Evolutionary conservation across 2,329 filamentous ascomycete species (phyloP).

Genomic region (Xylaria sp.): DNA sequence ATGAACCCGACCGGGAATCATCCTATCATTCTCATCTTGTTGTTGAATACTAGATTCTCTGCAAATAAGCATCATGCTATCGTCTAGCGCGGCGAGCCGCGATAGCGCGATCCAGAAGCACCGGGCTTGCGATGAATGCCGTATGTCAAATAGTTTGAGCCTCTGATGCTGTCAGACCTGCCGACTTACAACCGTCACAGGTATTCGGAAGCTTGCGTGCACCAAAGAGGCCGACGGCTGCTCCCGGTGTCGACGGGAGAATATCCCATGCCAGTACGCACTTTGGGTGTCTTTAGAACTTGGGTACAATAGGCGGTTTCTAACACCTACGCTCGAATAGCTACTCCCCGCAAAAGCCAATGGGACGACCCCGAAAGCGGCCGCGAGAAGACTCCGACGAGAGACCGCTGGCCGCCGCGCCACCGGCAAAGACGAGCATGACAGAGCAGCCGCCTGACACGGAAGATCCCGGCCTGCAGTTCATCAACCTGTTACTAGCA

Average conservation of each 20-base stretch:
- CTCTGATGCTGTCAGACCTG: not conserved
- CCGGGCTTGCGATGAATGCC: slow-evolving; percentile 74
- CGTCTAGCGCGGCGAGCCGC: slow-evolving; percentile 28
- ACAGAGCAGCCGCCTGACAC: slow-evolving; percentile 44
- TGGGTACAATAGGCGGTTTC: not conserved
- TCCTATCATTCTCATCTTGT: not conserved
- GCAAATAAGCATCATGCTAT: slow-evolving; percentile 23
- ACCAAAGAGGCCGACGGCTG: slow-evolving; percentile 71
- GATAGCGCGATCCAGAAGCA: slow-evolving; percentile 57
- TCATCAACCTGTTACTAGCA: slow-evolving; percentile 45
- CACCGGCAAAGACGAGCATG: slow-evolving; percentile 44
- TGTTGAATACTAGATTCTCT: not conserved
- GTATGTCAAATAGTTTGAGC: slow-evolving; percentile 56
- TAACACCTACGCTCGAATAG: slow-evolving; percentile 12
- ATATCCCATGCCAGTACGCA: slow-evolving; percentile 60
- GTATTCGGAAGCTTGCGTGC: slow-evolving; percentile 72
- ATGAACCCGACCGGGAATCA: not conserved
- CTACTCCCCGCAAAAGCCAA: slow-evolving; percentile 73
- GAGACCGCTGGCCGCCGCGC: slow-evolving; percentile 15
- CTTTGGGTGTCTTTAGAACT: not conserved
- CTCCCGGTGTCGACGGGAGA: slow-evolving; percentile 67
- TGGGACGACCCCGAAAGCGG: slow-evolving; percentile 73
- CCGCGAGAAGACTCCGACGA: slow-evolving; percentile 49
- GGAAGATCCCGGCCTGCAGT: slow-evolving; percentile 45
- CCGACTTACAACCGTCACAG: slow-evolving; percentile 51